phyloP scores from a whole-genome alignment of 2,329 filamentous ascomycete genomes.

The Chalaropsis thielavioides region DNA sequence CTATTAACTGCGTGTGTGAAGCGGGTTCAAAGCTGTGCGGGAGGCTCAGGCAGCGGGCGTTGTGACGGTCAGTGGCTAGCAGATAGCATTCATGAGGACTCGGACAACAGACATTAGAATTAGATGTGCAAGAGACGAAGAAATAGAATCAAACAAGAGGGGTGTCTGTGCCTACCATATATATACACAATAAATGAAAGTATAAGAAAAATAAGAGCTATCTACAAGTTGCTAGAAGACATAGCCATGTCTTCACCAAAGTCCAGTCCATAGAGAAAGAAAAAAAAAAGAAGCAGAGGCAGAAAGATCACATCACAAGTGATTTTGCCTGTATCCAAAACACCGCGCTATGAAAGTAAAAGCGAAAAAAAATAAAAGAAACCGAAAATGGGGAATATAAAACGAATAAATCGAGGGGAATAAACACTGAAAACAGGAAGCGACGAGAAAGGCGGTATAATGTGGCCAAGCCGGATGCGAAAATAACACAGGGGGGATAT shows the following conservation, averaged over 20 bases:
- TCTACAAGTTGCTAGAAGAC: neutral
- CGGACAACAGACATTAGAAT: neutral
- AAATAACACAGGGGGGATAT: slow-evolving; percentile 8
- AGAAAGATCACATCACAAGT: neutral
- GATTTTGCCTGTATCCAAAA: neutral
- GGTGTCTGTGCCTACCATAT: neutral
- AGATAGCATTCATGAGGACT: neutral
- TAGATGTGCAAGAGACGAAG: neutral
- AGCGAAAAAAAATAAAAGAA: slow-evolving; percentile 12
- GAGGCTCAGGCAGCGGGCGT: neutral
- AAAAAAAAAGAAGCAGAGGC: neutral
- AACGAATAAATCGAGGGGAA: slow-evolving; percentile 2
- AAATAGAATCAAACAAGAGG: neutral
- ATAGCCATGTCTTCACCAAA: neutral
- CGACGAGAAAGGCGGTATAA: slow-evolving; percentile 5
- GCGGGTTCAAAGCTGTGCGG: neutral
- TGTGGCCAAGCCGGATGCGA: neutral
- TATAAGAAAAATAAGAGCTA: neutral
- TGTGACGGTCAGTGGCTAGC: neutral
- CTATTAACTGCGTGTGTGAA: neutral
- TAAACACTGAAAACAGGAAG: slow-evolving; percentile 1
- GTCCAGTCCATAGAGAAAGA: neutral
- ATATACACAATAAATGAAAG: slow-evolving; percentile 2
- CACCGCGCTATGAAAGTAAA: slow-evolving; percentile 5
- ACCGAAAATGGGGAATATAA: slow-evolving; percentile 8